phyloP scores from a whole-genome alignment of 176 grass and related monocot species.

The Triticum turgidum region DNA sequence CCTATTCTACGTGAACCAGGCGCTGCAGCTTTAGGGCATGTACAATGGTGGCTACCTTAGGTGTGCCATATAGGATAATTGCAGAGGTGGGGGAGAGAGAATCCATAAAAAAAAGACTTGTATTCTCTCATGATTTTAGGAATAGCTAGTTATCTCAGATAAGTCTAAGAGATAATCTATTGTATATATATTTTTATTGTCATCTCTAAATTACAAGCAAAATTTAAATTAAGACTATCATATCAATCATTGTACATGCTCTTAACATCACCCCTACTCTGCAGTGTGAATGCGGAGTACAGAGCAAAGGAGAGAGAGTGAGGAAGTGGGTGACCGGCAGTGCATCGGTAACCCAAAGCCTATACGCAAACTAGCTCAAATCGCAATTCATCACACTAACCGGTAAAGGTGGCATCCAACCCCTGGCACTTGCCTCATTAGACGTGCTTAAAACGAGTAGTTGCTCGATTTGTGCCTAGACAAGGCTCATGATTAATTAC shows the following conservation, averaged over 20 bases:
- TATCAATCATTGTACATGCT: too few relatives aligned
- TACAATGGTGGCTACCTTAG: too few relatives aligned
- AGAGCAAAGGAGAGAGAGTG: neutral
- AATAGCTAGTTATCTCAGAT: too few relatives aligned
- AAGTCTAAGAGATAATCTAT: too few relatives aligned
- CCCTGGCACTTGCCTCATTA: neutral
- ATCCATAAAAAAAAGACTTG: too few relatives aligned
- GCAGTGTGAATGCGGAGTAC: neutral
- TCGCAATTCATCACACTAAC: neutral
- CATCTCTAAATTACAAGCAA: too few relatives aligned
- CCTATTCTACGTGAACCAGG: neutral
- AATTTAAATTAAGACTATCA: too few relatives aligned
- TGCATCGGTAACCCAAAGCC: neutral
- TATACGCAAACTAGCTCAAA: neutral
- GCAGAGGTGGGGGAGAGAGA: too few relatives aligned
- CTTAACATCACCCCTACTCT: neutral
- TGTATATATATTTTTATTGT: too few relatives aligned
- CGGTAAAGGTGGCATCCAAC: neutral
- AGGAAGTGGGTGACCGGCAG: neutral
- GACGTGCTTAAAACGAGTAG: neutral
- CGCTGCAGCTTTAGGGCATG: neutral
- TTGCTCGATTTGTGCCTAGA: neutral
- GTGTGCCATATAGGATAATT: too few relatives aligned
- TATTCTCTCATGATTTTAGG: too few relatives aligned
- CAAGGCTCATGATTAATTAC: conserved; percentile 35